A percentile compares a stretch with the other conserved stretches of the same genome.
Evolutionary conservation across 2,329 filamentous ascomycete genomes (phyloP).

Genomic region (Cercospora sp.): DNA sequence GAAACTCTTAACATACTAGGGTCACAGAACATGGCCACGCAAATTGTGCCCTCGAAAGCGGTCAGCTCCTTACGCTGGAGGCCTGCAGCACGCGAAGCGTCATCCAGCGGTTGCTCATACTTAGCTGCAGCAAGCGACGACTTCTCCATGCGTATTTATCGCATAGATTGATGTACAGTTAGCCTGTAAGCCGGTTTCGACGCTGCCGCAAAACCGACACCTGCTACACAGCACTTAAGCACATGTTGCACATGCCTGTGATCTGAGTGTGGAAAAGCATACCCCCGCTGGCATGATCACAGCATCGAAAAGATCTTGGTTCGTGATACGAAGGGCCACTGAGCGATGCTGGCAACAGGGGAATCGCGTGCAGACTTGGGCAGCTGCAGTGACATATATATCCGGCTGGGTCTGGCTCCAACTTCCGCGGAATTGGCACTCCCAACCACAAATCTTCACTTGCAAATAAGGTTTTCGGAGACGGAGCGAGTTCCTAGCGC

Average conservation of each 20-base stretch:
- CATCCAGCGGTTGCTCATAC: constrained; percentile 22
- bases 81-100: constrained; percentile 17
- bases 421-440: neutral
- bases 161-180: constrained; percentile 12
- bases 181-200: neutral
- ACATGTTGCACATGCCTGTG: neutral
- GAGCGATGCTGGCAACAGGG: neutral
- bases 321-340: neutral
- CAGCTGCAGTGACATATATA: neutral
- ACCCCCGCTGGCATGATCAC: neutral
- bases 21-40: constrained; percentile 13
- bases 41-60: constrained; percentile 27
- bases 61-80: constrained; percentile 38
- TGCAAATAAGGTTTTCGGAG: neutral
- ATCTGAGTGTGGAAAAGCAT: neutral
- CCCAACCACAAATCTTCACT: neutral
- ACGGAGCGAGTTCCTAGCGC: neutral
- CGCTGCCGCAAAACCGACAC: neutral
- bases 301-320: neutral
- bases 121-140: constrained; percentile 47
- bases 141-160: constrained; percentile 41
- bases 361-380: neutral
- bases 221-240: neutral
- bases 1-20: constrained; percentile 19
- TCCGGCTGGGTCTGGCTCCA: neutral